phyloP scores from a whole-genome alignment of 192 early-diverging fungal species.

The Podila epicladia region DNA sequence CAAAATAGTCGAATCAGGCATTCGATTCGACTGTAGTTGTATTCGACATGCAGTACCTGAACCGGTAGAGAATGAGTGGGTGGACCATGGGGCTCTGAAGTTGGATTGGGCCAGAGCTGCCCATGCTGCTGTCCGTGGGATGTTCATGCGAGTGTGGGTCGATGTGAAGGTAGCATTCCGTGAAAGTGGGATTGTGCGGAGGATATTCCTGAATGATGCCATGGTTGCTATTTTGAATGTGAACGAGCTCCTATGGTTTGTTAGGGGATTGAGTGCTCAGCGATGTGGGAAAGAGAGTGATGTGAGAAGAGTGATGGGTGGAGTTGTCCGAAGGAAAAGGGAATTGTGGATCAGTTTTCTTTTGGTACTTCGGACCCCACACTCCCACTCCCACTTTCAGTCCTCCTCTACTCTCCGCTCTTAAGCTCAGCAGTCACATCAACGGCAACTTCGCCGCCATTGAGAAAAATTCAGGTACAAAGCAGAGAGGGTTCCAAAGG shows the following conservation, averaged over 20 bases:
- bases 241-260: neutral
- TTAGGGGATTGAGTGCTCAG: neutral
- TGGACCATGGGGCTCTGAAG: neutral
- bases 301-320: neutral
- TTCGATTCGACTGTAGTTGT: no score
- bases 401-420: no score
- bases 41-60: neutral
- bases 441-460: no score
- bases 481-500: no score
- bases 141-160: neutral
- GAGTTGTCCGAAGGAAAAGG: neutral
- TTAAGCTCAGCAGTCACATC: no score
- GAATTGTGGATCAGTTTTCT: neutral
- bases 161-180: neutral
- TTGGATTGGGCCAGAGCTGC: neutral
- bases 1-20: no score
- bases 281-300: neutral
- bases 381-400: no score
- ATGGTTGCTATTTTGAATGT: neutral
- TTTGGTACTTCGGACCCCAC: no score
- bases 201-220: neutral
- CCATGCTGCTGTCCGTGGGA: neutral
- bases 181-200: neutral
- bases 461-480: no score
- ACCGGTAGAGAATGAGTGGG: neutral